phyloP scores from a whole-genome alignment of 441 rosid species.

The Croton setiger region DNA sequence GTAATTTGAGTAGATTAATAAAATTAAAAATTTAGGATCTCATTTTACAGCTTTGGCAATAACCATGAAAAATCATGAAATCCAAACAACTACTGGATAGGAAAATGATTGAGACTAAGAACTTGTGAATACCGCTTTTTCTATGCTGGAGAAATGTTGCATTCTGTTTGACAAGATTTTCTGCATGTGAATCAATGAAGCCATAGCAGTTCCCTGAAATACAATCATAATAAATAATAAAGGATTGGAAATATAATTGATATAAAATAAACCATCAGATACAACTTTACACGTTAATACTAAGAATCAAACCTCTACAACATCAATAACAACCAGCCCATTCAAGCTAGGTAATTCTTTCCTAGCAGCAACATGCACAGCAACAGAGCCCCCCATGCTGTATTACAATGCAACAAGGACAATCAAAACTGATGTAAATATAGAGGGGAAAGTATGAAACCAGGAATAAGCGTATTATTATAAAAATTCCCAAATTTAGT shows the following conservation, averaged over 20 bases:
- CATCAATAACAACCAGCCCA: conserved; percentile 92
- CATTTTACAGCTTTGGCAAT: not conserved
- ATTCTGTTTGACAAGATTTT: conserved; percentile 79
- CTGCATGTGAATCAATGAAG: conserved; percentile 94
- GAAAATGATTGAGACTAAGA: conserved; percentile 5
- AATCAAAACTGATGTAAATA: conserved; percentile 6
- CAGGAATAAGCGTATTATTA: not conserved
- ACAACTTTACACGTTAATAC: conserved; percentile 5
- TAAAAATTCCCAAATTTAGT: not conserved
- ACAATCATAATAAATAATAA: conserved; percentile 16
- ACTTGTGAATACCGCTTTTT: conserved; percentile 66
- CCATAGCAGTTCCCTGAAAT: conserved; percentile 90
- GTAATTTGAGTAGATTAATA: not conserved
- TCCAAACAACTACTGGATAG: not conserved
- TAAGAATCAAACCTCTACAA: conserved; percentile 77
- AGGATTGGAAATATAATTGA: conserved; percentile 15
- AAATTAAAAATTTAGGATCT: not conserved
- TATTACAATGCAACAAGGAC: conserved; percentile 20
- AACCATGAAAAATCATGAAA: not conserved
- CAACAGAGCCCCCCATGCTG: conserved; percentile 99
- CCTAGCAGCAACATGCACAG: conserved; percentile 89
- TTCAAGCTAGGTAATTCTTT: conserved; percentile 66
- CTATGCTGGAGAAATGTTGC: conserved; percentile 84
- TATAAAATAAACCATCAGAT: conserved; percentile 22
- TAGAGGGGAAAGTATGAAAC: not conserved